phyloP scores from a whole-genome alignment of 768 basidiomycete genomes.

The Tephrocybe sp. region DNA sequence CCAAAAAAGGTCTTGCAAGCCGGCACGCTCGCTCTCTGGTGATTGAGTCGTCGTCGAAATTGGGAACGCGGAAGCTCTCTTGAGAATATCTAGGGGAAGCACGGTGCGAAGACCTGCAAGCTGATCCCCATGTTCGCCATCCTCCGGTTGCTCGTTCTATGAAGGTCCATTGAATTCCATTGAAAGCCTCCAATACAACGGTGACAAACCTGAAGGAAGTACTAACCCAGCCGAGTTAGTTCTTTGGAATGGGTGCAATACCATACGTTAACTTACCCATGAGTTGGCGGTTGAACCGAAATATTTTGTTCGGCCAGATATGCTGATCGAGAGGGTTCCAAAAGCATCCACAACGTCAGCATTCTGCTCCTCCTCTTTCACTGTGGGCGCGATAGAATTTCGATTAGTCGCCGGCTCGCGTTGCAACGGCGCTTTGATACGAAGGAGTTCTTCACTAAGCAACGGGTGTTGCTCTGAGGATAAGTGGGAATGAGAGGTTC shows the following conservation, averaged over 20 bases:
- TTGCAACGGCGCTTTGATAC: conserved; percentile 76
- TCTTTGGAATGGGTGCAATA: conserved; percentile 8
- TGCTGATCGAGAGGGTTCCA: conserved; percentile 72
- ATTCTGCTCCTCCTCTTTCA: conserved; percentile 64
- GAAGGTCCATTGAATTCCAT: conserved; percentile 11
- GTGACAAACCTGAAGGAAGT: conserved; percentile 62
- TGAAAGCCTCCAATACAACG: neutral
- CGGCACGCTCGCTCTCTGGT: conserved; percentile 40
- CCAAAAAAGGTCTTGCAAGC: conserved; percentile 61
- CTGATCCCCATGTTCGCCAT: conserved; percentile 50
- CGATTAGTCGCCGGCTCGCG: conserved; percentile 52
- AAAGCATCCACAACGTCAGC: conserved; percentile 78
- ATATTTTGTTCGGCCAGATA: conserved; percentile 74
- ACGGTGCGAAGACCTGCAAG: conserved; percentile 50
- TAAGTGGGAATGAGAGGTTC: conserved; percentile 56
- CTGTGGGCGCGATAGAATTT: conserved; percentile 31
- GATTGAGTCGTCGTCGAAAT: conserved; percentile 44
- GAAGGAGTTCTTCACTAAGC: conserved; percentile 68
- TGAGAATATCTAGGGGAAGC: conserved; percentile 62
- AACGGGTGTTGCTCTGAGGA: conserved; percentile 66
- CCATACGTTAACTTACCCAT: conserved; percentile 48
- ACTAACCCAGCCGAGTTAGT: conserved; percentile 38
- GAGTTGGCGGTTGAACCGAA: conserved; percentile 78
- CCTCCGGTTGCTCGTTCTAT: conserved; percentile 65
- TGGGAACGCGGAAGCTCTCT: conserved; percentile 66